Evolutionary conservation across 148 eudicot genomes (phyloP).

Genomic region (Silene latifolia): DNA sequence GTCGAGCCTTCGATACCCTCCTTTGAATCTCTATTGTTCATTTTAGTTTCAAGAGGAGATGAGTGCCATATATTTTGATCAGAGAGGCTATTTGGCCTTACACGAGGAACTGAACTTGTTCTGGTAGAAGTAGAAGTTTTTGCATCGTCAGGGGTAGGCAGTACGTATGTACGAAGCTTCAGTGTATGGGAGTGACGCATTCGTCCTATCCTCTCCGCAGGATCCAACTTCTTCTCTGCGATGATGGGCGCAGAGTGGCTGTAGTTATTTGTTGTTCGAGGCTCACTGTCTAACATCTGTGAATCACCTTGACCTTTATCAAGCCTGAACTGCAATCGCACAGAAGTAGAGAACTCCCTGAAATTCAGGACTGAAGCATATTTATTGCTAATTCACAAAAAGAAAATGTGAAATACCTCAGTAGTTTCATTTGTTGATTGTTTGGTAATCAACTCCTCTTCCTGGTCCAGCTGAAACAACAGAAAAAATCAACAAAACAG

Average conservation of each 20-base stretch:
- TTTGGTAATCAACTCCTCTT: slow-evolving; percentile 40
- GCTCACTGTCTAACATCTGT: slow-evolving; percentile 37
- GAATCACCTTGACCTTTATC: slow-evolving; percentile 47
- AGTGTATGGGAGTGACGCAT: slow-evolving; percentile 43
- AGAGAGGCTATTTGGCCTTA: slow-evolving; percentile 31
- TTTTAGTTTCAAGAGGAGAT: slow-evolving; percentile 56
- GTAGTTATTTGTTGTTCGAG: slow-evolving; percentile 46
- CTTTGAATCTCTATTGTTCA: slow-evolving; percentile 42
- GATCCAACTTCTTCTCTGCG: slow-evolving; percentile 63
- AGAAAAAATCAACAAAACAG: not conserved
- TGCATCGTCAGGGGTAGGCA: slow-evolving; percentile 83
- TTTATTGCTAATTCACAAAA: not conserved
- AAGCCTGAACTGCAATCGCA: slow-evolving; percentile 40
- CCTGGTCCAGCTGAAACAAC: slow-evolving; percentile 62
- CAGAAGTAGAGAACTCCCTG: not conserved
- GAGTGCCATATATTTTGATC: slow-evolving; percentile 61
- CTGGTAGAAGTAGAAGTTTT: slow-evolving; percentile 46
- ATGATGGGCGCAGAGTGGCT: slow-evolving; percentile 76
- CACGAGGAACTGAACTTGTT: slow-evolving; percentile 44
- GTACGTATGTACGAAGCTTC: slow-evolving; percentile 61
- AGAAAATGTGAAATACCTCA: slow-evolving; percentile 36
- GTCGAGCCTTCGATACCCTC: slow-evolving; percentile 43
- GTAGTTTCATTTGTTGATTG: slow-evolving; percentile 39
- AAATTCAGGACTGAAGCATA: slow-evolving; percentile 8
- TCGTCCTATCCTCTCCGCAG: slow-evolving; percentile 50